Percentiles rank a stretch among this genome's conserved stretches.
Evolutionary conservation across 805 yeast genomes (phyloP).

Genomic region (Saccharomycopsis microspora): DNA sequence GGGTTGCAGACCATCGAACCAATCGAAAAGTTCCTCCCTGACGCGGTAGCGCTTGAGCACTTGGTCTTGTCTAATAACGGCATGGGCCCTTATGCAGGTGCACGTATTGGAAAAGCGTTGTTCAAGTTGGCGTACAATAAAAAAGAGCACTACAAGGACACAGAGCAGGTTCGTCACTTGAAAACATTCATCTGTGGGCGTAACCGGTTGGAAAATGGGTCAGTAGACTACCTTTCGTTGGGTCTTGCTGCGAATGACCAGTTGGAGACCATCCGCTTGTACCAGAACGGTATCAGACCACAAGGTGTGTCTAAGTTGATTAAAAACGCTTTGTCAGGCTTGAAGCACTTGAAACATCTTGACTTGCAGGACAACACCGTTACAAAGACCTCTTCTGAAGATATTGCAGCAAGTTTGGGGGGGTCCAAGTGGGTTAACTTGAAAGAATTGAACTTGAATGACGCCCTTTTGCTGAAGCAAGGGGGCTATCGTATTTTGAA

Average conservation of each 20-base stretch:
- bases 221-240: slow-evolving; percentile 71
- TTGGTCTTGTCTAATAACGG: slow-evolving; percentile 90
- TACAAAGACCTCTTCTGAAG: slow-evolving; percentile 56
- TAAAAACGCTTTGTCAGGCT: slow-evolving; percentile 54
- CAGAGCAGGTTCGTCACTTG: slow-evolving; percentile 35
- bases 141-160: slow-evolving; percentile 19
- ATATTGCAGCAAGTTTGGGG: slow-evolving; percentile 45
- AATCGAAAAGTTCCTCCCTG: slow-evolving; percentile 62
- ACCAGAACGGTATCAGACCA: slow-evolving; percentile 97
- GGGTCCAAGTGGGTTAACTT: slow-evolving; percentile 48
- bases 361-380: slow-evolving; percentile 96
- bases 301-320: slow-evolving; percentile 74
- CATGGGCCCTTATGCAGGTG: slow-evolving; percentile 97
- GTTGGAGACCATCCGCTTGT: slow-evolving; percentile 64
- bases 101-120: slow-evolving; percentile 81
- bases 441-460: slow-evolving; percentile 76
- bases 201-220: slow-evolving; percentile 93
- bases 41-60: slow-evolving; percentile 74
- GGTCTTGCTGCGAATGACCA: slow-evolving; percentile 75
- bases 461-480: slow-evolving; percentile 69
- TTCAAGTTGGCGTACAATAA: slow-evolving; percentile 61
- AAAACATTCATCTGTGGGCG: slow-evolving; percentile 93
- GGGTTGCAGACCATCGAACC: slow-evolving; percentile 94
- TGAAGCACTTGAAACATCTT: slow-evolving; percentile 49
- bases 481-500: slow-evolving; percentile 55